Conservation (phyloP, 768 basidiomycete species). For the Kondoa subrosea region DNA sequence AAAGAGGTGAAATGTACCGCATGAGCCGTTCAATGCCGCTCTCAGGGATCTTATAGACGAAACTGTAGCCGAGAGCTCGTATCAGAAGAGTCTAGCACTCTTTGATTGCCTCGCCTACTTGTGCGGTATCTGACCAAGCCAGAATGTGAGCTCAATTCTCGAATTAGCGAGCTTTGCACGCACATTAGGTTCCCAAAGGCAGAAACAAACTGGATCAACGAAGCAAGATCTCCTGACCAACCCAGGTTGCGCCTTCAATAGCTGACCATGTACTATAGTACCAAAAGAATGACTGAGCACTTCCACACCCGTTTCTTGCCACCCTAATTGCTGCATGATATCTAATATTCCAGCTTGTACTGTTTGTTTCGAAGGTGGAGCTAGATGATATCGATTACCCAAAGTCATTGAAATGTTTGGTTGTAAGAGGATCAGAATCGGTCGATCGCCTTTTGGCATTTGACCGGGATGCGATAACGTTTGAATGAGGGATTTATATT, state of each 20-base stretch:
- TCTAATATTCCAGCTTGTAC: constrained; percentile 44
- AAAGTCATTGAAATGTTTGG: constrained; percentile 74
- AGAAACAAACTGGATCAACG: constrained; percentile 50
- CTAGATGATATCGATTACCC: constrained; percentile 56
- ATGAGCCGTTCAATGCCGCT: constrained; percentile 64
- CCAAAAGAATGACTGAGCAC: constrained; percentile 72
- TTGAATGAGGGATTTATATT: constrained; percentile 38
- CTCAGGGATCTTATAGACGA: constrained; percentile 1
- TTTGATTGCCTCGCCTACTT: background rate
- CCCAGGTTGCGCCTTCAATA: constrained; percentile 58
- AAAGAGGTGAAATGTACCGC: constrained; percentile 28
- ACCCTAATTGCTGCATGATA: constrained; percentile 43
- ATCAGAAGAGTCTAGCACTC: constrained; percentile 4
- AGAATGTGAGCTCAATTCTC: constrained; percentile 6
- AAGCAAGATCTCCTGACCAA: constrained; percentile 64
- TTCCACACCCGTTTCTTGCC: constrained; percentile 43
- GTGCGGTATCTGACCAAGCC: background rate
- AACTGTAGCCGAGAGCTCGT: background rate
- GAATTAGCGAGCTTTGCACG: constrained; percentile 76
- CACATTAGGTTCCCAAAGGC: constrained; percentile 66
- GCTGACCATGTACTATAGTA: constrained; percentile 64
- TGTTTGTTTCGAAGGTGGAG: constrained; percentile 50
- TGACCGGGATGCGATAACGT: constrained; percentile 35
- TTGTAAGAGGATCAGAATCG: constrained; percentile 60
- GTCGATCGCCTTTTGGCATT: constrained; percentile 43